Base-by-base conservation (phyloP, 805 yeast genomes). In the Debaryomyces tyrocola region DNA sequence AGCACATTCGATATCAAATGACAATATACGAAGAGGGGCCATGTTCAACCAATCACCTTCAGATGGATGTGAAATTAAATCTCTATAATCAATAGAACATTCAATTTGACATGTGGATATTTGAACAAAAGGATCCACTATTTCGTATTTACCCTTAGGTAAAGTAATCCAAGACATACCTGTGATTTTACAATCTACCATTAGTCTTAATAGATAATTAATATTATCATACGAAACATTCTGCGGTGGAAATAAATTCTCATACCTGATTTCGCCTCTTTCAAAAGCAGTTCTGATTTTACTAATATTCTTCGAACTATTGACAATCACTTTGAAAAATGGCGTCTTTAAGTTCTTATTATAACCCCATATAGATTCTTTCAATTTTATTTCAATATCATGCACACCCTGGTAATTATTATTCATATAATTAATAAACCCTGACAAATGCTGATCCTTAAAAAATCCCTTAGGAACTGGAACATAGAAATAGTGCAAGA, bases 91-190 rank as follows among this genome's bases (percentile, higher is more conserved):
- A 11, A 94, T 79, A 4, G 73, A 64, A 33, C 91, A 83, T 70
- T 94, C 99, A 21, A 91, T 65, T 66, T 94, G 99, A 62, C 96
- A 88, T 0, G 85, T 80, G 0, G 97, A 88, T 7, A 84, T 77
- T 50, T 68, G 73, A 10, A 64, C 55, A 2, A 55, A 50, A 1
- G 62, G 53, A 3, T 71, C 64, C 2, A 82, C 74, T 51, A 83
- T 41, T 1, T 60, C 56, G 64, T 91, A 95, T 53, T 79, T 85
- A 0, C 83, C 82, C 46, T 75, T 79, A 0, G 98, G 97, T 20
- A 92, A 75, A 0, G 96, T 87, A 21, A 95, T 76, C 99, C 99
- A 94, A 20, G 95, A 87, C 99, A 94, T 94, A 34, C 99, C 95
- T 0, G 92, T 86, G 50, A 92, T 89, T 41, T 85, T 82, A 66